These are phyloP conservation scores for Gossypium longicalyx DNA, from an alignment of 345 rosid genomes.

Conservation along the genomic window DNA sequence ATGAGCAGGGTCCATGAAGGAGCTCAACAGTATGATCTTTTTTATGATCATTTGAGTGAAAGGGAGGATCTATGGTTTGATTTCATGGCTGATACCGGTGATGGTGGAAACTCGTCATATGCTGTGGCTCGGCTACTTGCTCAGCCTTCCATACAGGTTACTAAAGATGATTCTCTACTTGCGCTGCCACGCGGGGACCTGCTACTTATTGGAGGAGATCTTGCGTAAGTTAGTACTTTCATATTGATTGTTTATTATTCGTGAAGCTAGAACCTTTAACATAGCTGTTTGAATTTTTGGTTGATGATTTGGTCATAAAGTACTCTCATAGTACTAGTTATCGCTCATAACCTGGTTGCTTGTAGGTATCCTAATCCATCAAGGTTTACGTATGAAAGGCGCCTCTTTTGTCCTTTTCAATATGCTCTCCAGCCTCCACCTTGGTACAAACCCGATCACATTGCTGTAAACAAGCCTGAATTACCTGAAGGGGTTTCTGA, in stretches of 20 bases:
- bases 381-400: conserved; percentile 75
- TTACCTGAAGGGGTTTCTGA: conserved; percentile 62
- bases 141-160: conserved; percentile 54
- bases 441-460: conserved; percentile 64
- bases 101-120: conserved; percentile 97
- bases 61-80: conserved; percentile 90
- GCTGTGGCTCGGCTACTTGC: conserved; percentile 86
- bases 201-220: conserved; percentile 97
- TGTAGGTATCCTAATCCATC: conserved; percentile 97
- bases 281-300: background rate
- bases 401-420: conserved; percentile 89
- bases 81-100: conserved; percentile 99
- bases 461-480: conserved; percentile 87
- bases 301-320: background rate
- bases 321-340: background rate
- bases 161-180: conserved; percentile 37
- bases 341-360: background rate
- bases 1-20: conserved; percentile 62
- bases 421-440: conserved; percentile 93
- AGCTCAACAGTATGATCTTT: conserved; percentile 46
- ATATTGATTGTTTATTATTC: conserved; percentile 5
- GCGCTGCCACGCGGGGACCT: conserved; percentile 65
- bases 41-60: conserved; percentile 76
- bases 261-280: background rate
- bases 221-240: conserved; percentile 70